A percentile compares a stretch with the other conserved stretches of the same genome.
phyloP scores from a whole-genome alignment of 257 asterid genomes.

The Cruciata laevipes region DNA sequence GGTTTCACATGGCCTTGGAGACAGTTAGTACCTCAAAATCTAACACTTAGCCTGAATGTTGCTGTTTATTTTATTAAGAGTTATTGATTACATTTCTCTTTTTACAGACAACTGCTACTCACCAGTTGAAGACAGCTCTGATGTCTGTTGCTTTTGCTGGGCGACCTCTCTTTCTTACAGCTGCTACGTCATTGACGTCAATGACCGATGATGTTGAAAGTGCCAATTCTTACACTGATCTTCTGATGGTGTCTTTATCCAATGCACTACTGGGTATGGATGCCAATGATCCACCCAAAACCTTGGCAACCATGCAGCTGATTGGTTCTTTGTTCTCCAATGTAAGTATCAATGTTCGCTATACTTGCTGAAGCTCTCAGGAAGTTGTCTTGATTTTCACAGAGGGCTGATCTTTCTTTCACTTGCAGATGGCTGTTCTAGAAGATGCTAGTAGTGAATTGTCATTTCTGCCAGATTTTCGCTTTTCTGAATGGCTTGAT shows the following conservation, averaged over 20 bases:
- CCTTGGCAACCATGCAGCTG: constrained; percentile 95
- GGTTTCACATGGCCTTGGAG: constrained; percentile 98
- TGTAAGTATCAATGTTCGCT: constrained; percentile 40
- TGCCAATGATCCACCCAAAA: constrained; percentile 99
- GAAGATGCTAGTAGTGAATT: constrained; percentile 57
- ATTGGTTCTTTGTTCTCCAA: constrained; percentile 90
- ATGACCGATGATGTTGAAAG: constrained; percentile 37
- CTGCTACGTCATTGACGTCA: constrained; percentile 38
- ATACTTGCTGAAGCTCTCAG: constrained; percentile 10
- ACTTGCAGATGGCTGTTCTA: constrained; percentile 72
- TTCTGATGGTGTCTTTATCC: constrained; percentile 74
- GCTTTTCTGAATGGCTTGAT: constrained; percentile 96
- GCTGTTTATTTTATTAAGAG: constrained; percentile 1
- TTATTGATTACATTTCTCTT: constrained; percentile 11
- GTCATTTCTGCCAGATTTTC: constrained; percentile 54
- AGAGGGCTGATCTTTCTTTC: constrained; percentile 32
- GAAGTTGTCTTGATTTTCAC: constrained; percentile 1
- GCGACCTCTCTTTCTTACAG: constrained; percentile 65
- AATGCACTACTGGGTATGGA: constrained; percentile 96
- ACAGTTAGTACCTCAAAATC: constrained; percentile 59
- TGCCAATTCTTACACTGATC: constrained; percentile 64
- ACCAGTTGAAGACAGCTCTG: constrained; percentile 97
- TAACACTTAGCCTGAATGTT: not conserved
- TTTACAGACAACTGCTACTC: constrained; percentile 93
- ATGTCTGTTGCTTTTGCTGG: constrained; percentile 87